phyloP scores from a whole-genome alignment of 768 basidiomycete species.

The Kondoa malvinella region DNA sequence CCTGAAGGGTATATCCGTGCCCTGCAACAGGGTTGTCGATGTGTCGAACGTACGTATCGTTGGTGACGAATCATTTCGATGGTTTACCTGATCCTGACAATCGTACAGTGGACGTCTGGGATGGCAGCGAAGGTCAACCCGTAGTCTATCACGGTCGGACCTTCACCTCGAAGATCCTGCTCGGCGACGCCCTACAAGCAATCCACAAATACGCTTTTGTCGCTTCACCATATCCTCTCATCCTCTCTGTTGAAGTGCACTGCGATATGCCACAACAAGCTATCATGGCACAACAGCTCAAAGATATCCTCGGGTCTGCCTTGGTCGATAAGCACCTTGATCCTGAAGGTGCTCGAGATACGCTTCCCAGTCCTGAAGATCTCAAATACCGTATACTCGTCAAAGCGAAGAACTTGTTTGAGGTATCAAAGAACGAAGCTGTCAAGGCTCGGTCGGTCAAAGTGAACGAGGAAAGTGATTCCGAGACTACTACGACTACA shows the following conservation, averaged over 20 bases:
- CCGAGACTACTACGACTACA: slow-evolving; percentile 4
- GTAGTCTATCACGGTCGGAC: slow-evolving; percentile 79
- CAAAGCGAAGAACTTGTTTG: slow-evolving; percentile 69
- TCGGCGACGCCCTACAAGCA: slow-evolving; percentile 64
- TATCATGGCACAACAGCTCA: slow-evolving; percentile 57
- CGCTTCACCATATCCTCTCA: slow-evolving; percentile 73
- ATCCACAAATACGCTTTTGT: slow-evolving; percentile 80
- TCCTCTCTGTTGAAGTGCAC: slow-evolving; percentile 85
- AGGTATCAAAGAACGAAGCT: slow-evolving; percentile 26
- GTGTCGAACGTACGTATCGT: slow-evolving; percentile 60
- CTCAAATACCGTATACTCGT: slow-evolving; percentile 62
- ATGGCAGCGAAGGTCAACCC: slow-evolving; percentile 52
- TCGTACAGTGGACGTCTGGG: slow-evolving; percentile 71
- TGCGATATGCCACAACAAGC: slow-evolving; percentile 66
- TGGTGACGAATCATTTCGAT: background rate
- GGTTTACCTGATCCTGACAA: background rate
- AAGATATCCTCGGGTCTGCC: slow-evolving; percentile 42
- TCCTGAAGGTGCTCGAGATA: slow-evolving; percentile 21
- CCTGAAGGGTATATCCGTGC: slow-evolving; percentile 87
- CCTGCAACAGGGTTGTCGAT: slow-evolving; percentile 72
- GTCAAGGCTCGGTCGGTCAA: background rate
- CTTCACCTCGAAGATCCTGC: slow-evolving; percentile 61
- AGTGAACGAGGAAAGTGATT: background rate
- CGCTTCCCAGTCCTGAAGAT: slow-evolving; percentile 68
- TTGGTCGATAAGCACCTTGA: slow-evolving; percentile 33